These are phyloP conservation scores for Penicillium tannophilum DNA, from an alignment of 495 filamentous ascomycete species.

Conservation along the genomic window DNA sequence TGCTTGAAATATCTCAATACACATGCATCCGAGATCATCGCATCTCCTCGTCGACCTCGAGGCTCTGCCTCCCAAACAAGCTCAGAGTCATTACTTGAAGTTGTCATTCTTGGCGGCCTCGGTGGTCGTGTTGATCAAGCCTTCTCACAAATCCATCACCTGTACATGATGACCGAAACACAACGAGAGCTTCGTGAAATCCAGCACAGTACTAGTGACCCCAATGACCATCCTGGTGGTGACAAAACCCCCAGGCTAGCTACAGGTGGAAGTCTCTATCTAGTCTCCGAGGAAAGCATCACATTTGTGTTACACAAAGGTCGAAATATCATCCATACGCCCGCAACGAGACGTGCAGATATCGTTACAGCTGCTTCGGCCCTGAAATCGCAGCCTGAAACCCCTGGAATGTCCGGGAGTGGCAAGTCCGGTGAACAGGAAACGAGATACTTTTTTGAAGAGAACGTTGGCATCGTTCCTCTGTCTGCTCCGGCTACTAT, in stretches of 20 bases:
- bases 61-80: background rate
- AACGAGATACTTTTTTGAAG: slow-evolving; percentile 43
- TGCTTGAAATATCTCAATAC: slow-evolving; percentile 64
- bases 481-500: slow-evolving; percentile 71
- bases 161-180: slow-evolving; percentile 53
- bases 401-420: slow-evolving; percentile 7
- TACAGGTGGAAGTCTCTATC: slow-evolving; percentile 54
- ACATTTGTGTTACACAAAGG: slow-evolving; percentile 76
- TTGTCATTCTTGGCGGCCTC: slow-evolving; percentile 79
- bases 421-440: slow-evolving; percentile 12
- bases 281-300: slow-evolving; percentile 76
- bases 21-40: slow-evolving; percentile 32
- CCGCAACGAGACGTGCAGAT: slow-evolving; percentile 38
- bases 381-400: background rate
- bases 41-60: slow-evolving; percentile 18
- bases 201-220: slow-evolving; percentile 1
- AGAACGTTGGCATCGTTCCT: slow-evolving; percentile 84
- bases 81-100: slow-evolving; percentile 33
- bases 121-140: slow-evolving; percentile 92
- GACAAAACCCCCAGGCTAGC: slow-evolving; percentile 1
- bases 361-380: background rate
- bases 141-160: slow-evolving; percentile 80
- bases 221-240: background rate
- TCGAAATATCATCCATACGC: slow-evolving; percentile 67
- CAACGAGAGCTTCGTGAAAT: slow-evolving; percentile 20